phyloP scores from a whole-genome alignment of 805 yeast species.

The Yueomyces sinensis region DNA sequence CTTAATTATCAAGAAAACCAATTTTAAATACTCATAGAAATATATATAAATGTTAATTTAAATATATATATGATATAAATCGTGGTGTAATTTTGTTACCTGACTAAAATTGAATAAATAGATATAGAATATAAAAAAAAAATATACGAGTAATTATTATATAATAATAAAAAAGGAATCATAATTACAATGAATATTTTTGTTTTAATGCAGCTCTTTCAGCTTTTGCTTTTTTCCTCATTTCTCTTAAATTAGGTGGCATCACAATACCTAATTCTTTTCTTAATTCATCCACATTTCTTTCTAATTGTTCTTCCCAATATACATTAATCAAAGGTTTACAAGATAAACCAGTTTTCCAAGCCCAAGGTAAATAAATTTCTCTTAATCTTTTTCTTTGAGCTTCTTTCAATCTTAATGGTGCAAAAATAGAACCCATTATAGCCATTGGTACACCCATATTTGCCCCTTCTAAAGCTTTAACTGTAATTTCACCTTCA shows the following conservation, averaged over 20 bases:
- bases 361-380: conserved; percentile 81
- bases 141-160: too few species aligned
- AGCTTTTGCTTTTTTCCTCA: conserved; percentile 31
- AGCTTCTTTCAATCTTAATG: conserved; percentile 51
- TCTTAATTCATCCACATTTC: conserved; percentile 62
- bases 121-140: too few species aligned
- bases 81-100: too few species aligned
- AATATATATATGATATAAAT: too few species aligned
- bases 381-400: conserved; percentile 53
- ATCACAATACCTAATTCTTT: conserved; percentile 54
- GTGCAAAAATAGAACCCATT: conserved; percentile 81
- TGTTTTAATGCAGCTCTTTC: conserved; percentile 13
- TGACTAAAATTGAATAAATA: too few species aligned
- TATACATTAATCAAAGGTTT: conserved; percentile 75
- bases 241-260: conserved; percentile 66
- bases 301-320: conserved; percentile 76
- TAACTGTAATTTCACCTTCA: conserved; percentile 94
- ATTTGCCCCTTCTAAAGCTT: conserved; percentile 84
- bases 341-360: conserved; percentile 54
- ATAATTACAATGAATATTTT: too few species aligned
- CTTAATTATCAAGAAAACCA: too few species aligned
- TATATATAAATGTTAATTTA: too few species aligned
- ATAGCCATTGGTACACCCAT: conserved; percentile 94
- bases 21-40: too few species aligned
- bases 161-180: too few species aligned